A percentile compares a stretch with the other conserved stretches of the same genome.
These are phyloP conservation scores for Metrosideros polymorpha DNA, from an alignment of 441 rosid genomes.

Conservation along the genomic window DNA sequence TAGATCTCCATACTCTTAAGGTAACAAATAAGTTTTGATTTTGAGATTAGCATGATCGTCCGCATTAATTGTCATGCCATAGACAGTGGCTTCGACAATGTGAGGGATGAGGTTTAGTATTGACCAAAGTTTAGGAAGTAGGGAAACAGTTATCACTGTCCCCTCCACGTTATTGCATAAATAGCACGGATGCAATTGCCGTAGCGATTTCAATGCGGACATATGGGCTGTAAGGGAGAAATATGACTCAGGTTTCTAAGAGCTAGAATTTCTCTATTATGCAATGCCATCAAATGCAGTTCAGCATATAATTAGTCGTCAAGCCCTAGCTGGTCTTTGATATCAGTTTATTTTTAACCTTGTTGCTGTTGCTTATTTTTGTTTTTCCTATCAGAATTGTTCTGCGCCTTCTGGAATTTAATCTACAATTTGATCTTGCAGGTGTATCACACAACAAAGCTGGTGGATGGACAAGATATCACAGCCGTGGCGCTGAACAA, in stretches of 20 bases:
- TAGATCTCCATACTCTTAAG: slow-evolving; percentile 73
- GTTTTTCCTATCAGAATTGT: neutral
- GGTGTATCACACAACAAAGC: slow-evolving; percentile 74
- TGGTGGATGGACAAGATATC: slow-evolving; percentile 73
- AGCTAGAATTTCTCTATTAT: neutral
- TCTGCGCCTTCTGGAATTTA: neutral
- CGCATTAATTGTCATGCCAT: neutral
- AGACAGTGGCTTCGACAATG: neutral
- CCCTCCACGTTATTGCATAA: neutral
- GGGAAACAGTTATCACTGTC: neutral
- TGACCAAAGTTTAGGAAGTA: neutral
- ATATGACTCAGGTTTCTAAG: neutral
- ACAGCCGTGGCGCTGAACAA: slow-evolving; percentile 70
- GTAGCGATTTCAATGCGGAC: neutral
- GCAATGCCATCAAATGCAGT: neutral
- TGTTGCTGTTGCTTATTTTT: neutral
- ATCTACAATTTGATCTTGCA: slow-evolving; percentile 17
- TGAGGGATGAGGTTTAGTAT: neutral
- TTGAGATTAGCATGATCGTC: neutral
- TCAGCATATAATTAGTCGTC: neutral
- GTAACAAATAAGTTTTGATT: slow-evolving; percentile 23
- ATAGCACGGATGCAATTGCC: neutral
- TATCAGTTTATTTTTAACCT: neutral
- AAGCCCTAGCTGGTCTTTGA: neutral
- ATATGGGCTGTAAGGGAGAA: neutral